Conservation (phyloP, 2,329 filamentous ascomycete genomes). For the Trichocomaceae sp. region DNA sequence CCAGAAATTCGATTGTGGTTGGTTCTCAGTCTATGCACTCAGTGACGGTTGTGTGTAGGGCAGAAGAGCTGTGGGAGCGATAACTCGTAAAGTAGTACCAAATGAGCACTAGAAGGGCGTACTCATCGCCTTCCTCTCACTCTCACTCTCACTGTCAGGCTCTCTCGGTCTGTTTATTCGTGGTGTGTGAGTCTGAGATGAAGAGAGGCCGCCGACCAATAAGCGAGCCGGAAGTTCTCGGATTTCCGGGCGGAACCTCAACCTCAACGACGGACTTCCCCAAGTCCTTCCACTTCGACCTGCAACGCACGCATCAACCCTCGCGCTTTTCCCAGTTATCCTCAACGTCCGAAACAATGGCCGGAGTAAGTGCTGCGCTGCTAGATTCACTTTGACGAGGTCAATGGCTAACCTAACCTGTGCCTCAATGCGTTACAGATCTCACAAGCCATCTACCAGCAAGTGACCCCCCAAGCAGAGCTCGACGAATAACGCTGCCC, state of each 20-base stretch:
- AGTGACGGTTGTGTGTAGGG: too few relatives aligned
- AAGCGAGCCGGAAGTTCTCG: slow-evolving; percentile 35
- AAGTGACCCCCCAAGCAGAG: slow-evolving; percentile 33
- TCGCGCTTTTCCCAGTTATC: slow-evolving; percentile 4
- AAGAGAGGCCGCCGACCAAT: slow-evolving; percentile 24
- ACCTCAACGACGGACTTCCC: background rate
- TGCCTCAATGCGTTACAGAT: slow-evolving; percentile 35
- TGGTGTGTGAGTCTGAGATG: too few relatives aligned
- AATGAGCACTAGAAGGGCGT: too few relatives aligned
- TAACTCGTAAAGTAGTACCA: background rate
- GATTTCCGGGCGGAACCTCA: slow-evolving; percentile 4
- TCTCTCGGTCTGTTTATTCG: too few relatives aligned
- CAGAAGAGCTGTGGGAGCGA: background rate
- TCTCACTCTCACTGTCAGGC: too few relatives aligned
- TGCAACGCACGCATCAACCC: slow-evolving; percentile 17
- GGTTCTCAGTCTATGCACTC: background rate
- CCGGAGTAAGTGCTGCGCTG: slow-evolving; percentile 42
- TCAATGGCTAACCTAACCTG: slow-evolving; percentile 28
- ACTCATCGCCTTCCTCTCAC: too few relatives aligned
- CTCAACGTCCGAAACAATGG: slow-evolving; percentile 45
- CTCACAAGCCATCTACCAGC: slow-evolving; percentile 54
- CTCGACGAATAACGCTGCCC: slow-evolving; percentile 11
- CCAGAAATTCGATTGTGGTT: background rate
- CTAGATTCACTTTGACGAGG: background rate
- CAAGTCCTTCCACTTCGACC: slow-evolving; percentile 27